A percentile compares a stretch with the other conserved stretches of the same genome.
Conservation (phyloP, 1,139 yeast genomes). For the Spencermartinsiella ligniputridi region DNA sequence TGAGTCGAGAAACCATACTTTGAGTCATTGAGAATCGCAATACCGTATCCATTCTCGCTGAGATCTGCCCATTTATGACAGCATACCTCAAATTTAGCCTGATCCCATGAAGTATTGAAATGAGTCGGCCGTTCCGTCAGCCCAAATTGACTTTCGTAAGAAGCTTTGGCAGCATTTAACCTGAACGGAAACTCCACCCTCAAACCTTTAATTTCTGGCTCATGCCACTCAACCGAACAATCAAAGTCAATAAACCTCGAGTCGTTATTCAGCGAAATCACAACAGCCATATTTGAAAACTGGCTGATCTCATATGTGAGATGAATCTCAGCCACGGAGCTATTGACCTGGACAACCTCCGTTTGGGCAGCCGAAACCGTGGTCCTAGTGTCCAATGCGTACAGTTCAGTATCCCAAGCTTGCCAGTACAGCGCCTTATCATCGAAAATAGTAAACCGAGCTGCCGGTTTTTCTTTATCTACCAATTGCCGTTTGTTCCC, state of each 20-base stretch:
- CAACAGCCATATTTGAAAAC: slow-evolving; percentile 54
- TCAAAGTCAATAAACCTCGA: slow-evolving; percentile 45
- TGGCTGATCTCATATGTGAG: slow-evolving; percentile 53
- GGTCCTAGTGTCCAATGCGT: slow-evolving; percentile 61
- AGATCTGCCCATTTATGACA: slow-evolving; percentile 89
- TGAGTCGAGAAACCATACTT: slow-evolving; percentile 92
- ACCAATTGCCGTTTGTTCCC: slow-evolving; percentile 65
- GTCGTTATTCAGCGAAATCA: slow-evolving; percentile 63
- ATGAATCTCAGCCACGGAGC: slow-evolving; percentile 45
- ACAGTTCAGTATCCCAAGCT: slow-evolving; percentile 95
- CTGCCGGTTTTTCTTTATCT: slow-evolving; percentile 56
- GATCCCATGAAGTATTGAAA: slow-evolving; percentile 89
- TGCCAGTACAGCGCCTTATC: slow-evolving; percentile 86
- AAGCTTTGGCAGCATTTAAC: slow-evolving; percentile 65
- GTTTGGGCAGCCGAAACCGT: slow-evolving; percentile 49
- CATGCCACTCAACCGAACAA: slow-evolving; percentile 76
- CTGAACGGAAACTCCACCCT: slow-evolving; percentile 91
- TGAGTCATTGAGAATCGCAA: slow-evolving; percentile 69
- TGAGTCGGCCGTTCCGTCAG: slow-evolving; percentile 85
- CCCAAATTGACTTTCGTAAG: slow-evolving; percentile 90
- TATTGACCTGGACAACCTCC: slow-evolving; percentile 38
- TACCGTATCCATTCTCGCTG: slow-evolving; percentile 79
- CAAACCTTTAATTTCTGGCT: slow-evolving; percentile 71
- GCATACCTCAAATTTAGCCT: slow-evolving; percentile 91
- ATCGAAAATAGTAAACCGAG: slow-evolving; percentile 69